A percentile compares a stretch with the other conserved stretches of the same genome.
phyloP scores from a whole-genome alignment of 2,329 filamentous ascomycete genomes.

The Periconia macrospinosa region DNA sequence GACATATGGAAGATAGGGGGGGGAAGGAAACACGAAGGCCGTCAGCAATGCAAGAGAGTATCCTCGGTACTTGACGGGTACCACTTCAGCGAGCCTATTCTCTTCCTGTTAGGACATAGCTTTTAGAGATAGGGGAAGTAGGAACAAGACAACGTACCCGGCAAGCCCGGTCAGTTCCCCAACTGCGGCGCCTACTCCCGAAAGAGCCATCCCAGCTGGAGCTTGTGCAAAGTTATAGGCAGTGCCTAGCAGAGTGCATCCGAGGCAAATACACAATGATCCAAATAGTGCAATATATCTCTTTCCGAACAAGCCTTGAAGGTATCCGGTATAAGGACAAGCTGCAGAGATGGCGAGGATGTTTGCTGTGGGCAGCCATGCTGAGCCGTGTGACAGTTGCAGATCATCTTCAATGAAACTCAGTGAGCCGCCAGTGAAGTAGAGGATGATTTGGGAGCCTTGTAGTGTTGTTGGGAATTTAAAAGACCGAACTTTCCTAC shows the following conservation, averaged over 20 bases:
- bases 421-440: conserved; percentile 37
- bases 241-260: conserved; percentile 31
- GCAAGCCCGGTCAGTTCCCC: conserved; percentile 40
- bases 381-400: conserved; percentile 19
- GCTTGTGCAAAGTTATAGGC: conserved; percentile 36
- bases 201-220: conserved; percentile 38
- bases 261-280: conserved; percentile 31
- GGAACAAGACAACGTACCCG: conserved; percentile 22
- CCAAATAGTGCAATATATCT: conserved; percentile 40
- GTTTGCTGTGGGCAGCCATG: conserved; percentile 40
- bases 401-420: conserved; percentile 34
- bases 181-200: conserved; percentile 37
- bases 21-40: conserved; percentile 40
- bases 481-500: background rate
- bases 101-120: background rate
- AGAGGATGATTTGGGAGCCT: conserved; percentile 40
- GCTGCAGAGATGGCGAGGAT: conserved; percentile 39
- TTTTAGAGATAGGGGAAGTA: background rate
- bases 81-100: conserved; percentile 34
- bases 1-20: conserved; percentile 35
- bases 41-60: conserved; percentile 37
- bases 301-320: conserved; percentile 40
- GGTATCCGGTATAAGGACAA: conserved; percentile 39
- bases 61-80: conserved; percentile 37
- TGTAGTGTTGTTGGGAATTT: conserved; percentile 19